A percentile compares a stretch with the other conserved stretches of the same genome.
phyloP scores from a whole-genome alignment of 2,329 filamentous ascomycete genomes.

The Trichoderma atrobrunneum region DNA sequence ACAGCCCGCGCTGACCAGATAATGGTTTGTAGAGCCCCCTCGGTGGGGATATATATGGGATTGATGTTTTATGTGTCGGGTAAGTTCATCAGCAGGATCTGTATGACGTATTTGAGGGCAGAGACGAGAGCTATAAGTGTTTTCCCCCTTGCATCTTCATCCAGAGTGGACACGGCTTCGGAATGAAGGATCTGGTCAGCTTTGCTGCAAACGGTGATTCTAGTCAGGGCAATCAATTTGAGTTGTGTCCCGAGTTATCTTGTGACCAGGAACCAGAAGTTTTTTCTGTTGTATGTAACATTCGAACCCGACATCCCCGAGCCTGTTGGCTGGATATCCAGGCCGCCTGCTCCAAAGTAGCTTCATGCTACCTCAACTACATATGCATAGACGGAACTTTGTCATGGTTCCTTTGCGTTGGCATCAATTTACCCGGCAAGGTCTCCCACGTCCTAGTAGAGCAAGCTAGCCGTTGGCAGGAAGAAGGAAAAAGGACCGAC shows the following conservation, averaged over 20 bases:
- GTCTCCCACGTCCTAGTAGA: neutral
- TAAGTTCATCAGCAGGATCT: neutral
- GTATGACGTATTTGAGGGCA: neutral
- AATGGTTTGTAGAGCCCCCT: neutral
- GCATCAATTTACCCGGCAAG: constrained; percentile 11
- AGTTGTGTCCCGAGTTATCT: neutral
- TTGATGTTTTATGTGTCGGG: neutral
- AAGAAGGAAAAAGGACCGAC: constrained; percentile 2
- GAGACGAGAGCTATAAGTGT: neutral
- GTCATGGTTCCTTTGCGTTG: neutral
- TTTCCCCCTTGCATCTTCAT: neutral
- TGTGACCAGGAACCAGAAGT: neutral
- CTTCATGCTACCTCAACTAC: neutral
- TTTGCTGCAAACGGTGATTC: neutral
- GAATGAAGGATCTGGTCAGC: neutral
- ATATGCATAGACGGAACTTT: constrained; percentile 5
- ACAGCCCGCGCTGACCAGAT: neutral
- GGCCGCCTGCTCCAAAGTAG: neutral
- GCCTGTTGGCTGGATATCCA: neutral
- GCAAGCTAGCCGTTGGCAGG: neutral
- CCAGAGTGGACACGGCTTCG: neutral
- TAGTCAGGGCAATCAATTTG: constrained; percentile 2
- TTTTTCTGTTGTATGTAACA: neutral
- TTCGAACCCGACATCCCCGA: neutral
- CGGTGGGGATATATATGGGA: neutral